Base-by-base conservation (phyloP, 2,329 filamentous ascomycete genomes). In the Emergomyces pasteurianus region DNA sequence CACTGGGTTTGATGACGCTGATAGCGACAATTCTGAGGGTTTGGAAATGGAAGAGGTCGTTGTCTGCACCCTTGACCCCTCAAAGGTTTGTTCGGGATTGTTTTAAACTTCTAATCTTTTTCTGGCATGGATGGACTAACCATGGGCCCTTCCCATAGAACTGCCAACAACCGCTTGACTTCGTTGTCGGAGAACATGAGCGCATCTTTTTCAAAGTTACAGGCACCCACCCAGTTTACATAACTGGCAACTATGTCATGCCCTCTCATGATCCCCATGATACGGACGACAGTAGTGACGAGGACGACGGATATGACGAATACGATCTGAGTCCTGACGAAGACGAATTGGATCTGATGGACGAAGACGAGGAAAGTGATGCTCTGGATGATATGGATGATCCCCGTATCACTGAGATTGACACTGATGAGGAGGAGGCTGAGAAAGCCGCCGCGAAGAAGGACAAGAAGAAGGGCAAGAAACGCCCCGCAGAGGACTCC, bases 191-290 rank as follows among this genome's bases (percentile, higher is more conserved):
- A 69, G 89, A 96, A 74, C 84, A 88, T 68, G 94, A 99, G 81
- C 85, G 85, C 68, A 87, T 96, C 66, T 96, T 89, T 82, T 97
- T 99, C 81, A 84, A 89, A 72, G 91, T 95, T 66, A 86, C 84
- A 64, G 94, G 94, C 69, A 94, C 89, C 64, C 91, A 96, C 82
- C 85, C 88, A 65, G 82, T 99, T 71, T 94, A 87, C 79, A 84
- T 99, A 63, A 97, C 92, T 64, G 94, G 94, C 69, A 99, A 99
- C 84, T 97, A 96, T 77, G 83, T 99, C 67, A 84, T 94, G 64
- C 81, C 83, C 71, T 80, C 85, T 64, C 81, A 86, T 62, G 83
- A 72, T 61, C 74, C 28, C 58, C 58, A 60, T 23, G 60, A 58
- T 18, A 50, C 52, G 21, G 65, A 61, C 52, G 64, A 63, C 61